Conservation (phyloP, 345 rosid genomes). For the Citrus glauca region DNA sequence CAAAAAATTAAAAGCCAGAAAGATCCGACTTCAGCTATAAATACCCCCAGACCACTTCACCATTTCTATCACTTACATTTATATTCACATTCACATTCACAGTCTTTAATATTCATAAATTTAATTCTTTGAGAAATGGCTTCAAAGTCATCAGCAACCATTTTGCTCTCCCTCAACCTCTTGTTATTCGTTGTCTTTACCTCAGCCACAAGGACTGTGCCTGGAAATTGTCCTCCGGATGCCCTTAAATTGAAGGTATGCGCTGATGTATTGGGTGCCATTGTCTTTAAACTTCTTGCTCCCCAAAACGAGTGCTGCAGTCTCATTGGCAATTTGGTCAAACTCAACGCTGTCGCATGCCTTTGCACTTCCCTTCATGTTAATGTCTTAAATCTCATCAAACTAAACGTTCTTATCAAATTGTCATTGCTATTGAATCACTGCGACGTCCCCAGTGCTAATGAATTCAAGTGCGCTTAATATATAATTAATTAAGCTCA, state of each 20-base stretch:
- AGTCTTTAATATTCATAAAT: no score
- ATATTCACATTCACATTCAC: background rate
- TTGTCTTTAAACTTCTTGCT: background rate
- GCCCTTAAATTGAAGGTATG: background rate
- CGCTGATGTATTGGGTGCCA: background rate
- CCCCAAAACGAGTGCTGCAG: background rate
- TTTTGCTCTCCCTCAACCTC: conserved; percentile 2
- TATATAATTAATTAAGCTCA: background rate
- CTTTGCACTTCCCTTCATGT: conserved; percentile 29
- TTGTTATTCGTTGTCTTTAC: background rate
- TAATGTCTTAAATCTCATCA: conserved; percentile 13
- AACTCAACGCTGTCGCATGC: conserved; percentile 25
- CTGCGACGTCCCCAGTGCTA: conserved; percentile 37
- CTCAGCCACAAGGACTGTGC: background rate
- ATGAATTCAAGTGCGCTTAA: conserved; percentile 50
- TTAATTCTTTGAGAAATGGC: background rate
- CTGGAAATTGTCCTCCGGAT: background rate
- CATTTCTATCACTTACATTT: background rate
- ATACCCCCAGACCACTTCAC: background rate
- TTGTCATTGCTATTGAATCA: conserved; percentile 52
- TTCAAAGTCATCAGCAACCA: background rate
- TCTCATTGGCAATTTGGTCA: conserved; percentile 5
- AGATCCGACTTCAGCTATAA: background rate
- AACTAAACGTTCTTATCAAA: conserved; percentile 44
- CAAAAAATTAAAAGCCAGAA: no score